Percentiles rank a stretch among this genome's conserved stretches.
These are phyloP conservation scores for Suillus ampliporus DNA, from an alignment of 768 basidiomycete species.

Conservation along the genomic window DNA sequence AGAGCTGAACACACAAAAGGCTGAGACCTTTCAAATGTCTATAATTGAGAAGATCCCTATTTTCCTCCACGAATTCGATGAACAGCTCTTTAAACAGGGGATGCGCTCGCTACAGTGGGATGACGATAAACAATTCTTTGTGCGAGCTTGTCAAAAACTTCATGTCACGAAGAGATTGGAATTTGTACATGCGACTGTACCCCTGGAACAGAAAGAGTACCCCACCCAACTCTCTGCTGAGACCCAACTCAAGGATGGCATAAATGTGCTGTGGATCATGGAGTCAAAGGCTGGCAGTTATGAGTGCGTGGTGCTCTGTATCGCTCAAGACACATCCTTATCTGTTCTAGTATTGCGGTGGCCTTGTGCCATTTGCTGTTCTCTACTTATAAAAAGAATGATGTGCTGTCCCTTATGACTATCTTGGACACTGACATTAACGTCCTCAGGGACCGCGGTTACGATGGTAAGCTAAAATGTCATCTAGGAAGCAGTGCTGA, in stretches of 20 bases:
- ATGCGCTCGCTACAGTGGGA: constrained; percentile 66
- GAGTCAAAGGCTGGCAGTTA: constrained; percentile 80
- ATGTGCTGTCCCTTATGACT: constrained; percentile 85
- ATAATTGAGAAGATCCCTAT: constrained; percentile 81
- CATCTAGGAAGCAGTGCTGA: not conserved
- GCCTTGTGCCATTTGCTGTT: constrained; percentile 80
- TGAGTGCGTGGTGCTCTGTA: constrained; percentile 59
- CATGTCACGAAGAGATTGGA: constrained; percentile 60
- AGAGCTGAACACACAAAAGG: constrained; percentile 41
- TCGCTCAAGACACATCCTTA: constrained; percentile 8
- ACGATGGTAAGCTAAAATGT: constrained; percentile 67
- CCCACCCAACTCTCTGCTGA: constrained; percentile 68
- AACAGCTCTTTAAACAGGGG: constrained; percentile 48
- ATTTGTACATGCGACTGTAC: constrained; percentile 43
- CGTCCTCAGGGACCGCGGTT: constrained; percentile 77
- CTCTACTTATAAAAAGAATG: constrained; percentile 74
- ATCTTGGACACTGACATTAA: constrained; percentile 85
- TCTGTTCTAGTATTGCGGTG: constrained; percentile 65
- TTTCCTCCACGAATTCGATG: constrained; percentile 84
- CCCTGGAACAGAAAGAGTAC: constrained; percentile 21
- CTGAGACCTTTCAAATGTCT: constrained; percentile 55
- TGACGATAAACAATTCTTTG: constrained; percentile 61
- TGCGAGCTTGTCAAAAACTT: constrained; percentile 65
- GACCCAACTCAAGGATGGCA: constrained; percentile 51
- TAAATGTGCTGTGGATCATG: constrained; percentile 67